Conservation (phyloP, 768 basidiomycete genomes). For the Coprinopsis marcescibilis region DNA sequence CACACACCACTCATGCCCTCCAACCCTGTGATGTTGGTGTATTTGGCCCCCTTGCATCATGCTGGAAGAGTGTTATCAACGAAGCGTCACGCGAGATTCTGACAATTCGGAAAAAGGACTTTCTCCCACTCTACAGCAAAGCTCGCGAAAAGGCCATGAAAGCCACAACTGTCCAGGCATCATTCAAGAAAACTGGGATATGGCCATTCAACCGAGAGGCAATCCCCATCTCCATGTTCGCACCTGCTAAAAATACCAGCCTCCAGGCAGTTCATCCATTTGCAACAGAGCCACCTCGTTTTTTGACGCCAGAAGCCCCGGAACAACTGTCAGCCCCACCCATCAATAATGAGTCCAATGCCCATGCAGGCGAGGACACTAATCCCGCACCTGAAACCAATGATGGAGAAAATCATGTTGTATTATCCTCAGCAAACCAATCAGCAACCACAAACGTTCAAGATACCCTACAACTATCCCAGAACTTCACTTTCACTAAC, state of each 20-base stretch:
- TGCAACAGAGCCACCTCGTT: too few species aligned
- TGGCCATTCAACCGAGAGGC: conserved; percentile 20
- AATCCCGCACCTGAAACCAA: too few species aligned
- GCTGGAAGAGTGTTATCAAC: conserved; percentile 26
- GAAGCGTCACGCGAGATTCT: neutral
- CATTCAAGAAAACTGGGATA: conserved; percentile 13
- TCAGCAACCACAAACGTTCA: too few species aligned
- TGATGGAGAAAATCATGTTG: too few species aligned
- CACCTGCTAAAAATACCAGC: conserved; percentile 21
- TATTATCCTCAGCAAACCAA: too few species aligned
- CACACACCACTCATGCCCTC: conserved; percentile 31
- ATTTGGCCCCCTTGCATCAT: conserved; percentile 27
- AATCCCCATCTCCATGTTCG: conserved; percentile 17
- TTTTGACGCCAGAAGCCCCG: too few species aligned
- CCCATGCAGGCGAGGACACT: too few species aligned
- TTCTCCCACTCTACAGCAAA: conserved; percentile 19
- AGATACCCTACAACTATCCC: too few species aligned
- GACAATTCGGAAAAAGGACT: conserved; percentile 23
- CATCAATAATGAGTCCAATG: too few species aligned
- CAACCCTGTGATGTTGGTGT: conserved; percentile 29
- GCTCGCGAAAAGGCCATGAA: conserved; percentile 22
- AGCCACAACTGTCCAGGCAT: conserved; percentile 20
- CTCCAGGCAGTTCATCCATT: too few species aligned
- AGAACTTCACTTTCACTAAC: too few species aligned
- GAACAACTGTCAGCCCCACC: too few species aligned